These are phyloP conservation scores for Saccharomycopsis malanga DNA, from an alignment of 805 yeast genomes.

Conservation along the genomic window DNA sequence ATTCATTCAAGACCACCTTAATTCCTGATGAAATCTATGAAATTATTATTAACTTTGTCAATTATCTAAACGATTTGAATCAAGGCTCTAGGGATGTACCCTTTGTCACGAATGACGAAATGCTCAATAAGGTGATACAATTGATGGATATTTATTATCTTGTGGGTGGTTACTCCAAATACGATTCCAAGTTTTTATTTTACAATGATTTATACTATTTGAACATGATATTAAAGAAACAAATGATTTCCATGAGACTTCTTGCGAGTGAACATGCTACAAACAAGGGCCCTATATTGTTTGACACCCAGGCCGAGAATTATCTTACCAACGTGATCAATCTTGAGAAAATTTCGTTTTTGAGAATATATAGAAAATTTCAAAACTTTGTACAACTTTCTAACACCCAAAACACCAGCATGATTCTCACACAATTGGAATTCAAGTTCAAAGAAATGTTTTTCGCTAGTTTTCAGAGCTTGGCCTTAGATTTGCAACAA, in stretches of 20 bases:
- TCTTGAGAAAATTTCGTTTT: conserved; percentile 18
- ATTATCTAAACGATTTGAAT: conserved; percentile 6
- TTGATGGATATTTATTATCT: conserved; percentile 19
- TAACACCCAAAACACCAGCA: not conserved
- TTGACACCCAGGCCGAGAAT: conserved; percentile 17
- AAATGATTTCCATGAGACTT: conserved; percentile 1
- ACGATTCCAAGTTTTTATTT: conserved; percentile 21
- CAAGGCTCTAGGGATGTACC: not conserved
- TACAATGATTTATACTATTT: conserved; percentile 21
- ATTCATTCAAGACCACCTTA: conserved; percentile 11
- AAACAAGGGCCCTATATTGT: conserved; percentile 2
- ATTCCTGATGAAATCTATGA: conserved; percentile 18
- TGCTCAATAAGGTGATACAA: conserved; percentile 9
- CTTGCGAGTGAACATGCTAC: not conserved
- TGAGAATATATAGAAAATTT: conserved; percentile 20
- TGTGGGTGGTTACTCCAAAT: conserved; percentile 21
- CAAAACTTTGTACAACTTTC: conserved; percentile 16
- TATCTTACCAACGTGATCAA: conserved; percentile 19
- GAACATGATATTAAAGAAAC: conserved; percentile 14
- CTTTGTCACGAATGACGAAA: conserved; percentile 4
- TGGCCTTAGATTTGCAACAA: conserved; percentile 13
- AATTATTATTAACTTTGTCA: conserved; percentile 8
- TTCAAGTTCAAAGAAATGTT: conserved; percentile 22
- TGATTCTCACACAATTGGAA: conserved; percentile 19
- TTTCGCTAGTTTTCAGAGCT: conserved; percentile 18